Conservation (phyloP, 306 rosid species). For the Malus orientalis region DNA sequence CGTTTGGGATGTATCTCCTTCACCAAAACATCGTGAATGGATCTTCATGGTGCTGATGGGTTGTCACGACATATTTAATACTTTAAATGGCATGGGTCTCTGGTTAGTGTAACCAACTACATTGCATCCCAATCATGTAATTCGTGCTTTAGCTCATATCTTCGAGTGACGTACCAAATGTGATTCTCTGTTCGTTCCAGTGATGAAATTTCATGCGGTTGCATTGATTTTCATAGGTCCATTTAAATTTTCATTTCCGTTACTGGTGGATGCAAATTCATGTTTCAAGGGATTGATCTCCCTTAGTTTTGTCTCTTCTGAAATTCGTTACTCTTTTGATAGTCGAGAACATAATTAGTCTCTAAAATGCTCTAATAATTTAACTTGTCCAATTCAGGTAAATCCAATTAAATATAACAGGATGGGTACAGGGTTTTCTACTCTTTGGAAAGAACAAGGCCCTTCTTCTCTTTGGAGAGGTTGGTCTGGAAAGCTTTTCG, state of each 20-base stretch:
- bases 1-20: not conserved
- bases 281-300: not conserved
- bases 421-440: constrained; percentile 48
- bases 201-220: not conserved
- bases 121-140: no score
- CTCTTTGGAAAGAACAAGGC: constrained; percentile 63
- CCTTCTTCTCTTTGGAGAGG: constrained; percentile 73
- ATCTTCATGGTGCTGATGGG: not conserved
- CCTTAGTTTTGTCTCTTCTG: not conserved
- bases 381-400: constrained; percentile 25
- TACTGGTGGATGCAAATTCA: not conserved
- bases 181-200: not conserved
- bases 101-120: not conserved
- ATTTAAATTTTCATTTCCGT: not conserved
- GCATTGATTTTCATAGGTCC: not conserved
- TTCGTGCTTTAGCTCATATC: not conserved
- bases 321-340: not conserved
- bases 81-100: not conserved
- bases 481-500: constrained; percentile 64
- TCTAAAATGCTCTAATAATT: not conserved
- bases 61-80: not conserved
- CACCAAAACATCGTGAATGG: no score
- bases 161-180: not conserved
- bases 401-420: constrained; percentile 50
- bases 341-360: not conserved